Base-by-base conservation (phyloP, 768 basidiomycete species). In the Mycena rebaudengoi region DNA sequence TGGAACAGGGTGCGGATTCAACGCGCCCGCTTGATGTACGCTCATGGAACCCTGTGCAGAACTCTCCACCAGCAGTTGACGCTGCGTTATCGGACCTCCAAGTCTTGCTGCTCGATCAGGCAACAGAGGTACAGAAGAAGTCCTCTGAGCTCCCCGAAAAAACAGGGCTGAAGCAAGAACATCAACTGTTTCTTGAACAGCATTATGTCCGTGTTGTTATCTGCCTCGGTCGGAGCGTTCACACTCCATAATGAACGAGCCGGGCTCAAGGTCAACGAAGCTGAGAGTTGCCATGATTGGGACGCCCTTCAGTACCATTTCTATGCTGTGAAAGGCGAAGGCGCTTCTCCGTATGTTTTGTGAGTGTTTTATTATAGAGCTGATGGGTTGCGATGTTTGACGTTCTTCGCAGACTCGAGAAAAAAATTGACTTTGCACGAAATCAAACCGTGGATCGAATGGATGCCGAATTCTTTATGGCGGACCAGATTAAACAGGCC, bases 251-350 rank as follows among this genome's bases (percentile, higher is more conserved):
- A 13, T 7, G 7, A 23, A 44, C 30, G 28, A 7, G 7, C 13
- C 33, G 20, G 23, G 1, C 0, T 57, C 8, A 33, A 20, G 0
- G 32, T 63, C 14, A 26, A 58, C 13, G 49, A 65, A 23, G 52
- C 63, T 2, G 57, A 65, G 10, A 41, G 57, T 11, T 44, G 63
- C 3, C 56, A 59, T 12, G 52, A 54, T 4, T 65, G 63, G 63
- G 63, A 65, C 21, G 51, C 63, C n/a, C 43, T 65, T 39, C 20
- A 54, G 0, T 55, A 54, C 37, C 44, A 14, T 2, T 65, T 65
- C 10, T 65, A 54, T 26, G 11, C 8, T 10, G 37, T 4, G 0
- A 18, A 26, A 1, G 40, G 12, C 1, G 52, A 60, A 8, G 20
- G 6, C 4, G 25, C 8, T 3, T 65, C 63, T 3, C 51, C 39